Conservation (phyloP, 305 asterid genomes). For the Fraxinus greggii region DNA sequence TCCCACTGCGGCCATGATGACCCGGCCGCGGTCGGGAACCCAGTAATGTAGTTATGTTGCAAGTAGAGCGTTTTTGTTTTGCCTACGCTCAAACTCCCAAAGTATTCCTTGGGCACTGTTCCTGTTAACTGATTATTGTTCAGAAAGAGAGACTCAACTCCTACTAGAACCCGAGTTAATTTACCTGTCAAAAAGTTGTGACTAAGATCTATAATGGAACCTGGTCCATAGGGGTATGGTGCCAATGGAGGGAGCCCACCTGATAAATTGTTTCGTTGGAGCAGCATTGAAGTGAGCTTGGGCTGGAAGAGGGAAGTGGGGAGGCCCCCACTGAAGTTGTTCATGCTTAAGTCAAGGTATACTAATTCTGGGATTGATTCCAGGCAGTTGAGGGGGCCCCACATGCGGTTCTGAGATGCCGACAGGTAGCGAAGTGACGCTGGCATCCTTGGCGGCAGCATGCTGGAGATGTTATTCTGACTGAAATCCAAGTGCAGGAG, state of each 20-base stretch:
- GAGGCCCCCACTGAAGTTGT: constrained; percentile 62
- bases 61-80: constrained; percentile 55
- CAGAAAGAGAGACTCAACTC: constrained; percentile 59
- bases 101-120: constrained; percentile 59
- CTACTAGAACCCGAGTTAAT: constrained; percentile 36
- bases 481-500: constrained; percentile 67
- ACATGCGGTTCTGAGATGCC: constrained; percentile 42
- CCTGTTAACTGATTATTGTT: constrained; percentile 65
- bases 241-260: constrained; percentile 50
- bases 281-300: constrained; percentile 48
- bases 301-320: constrained; percentile 53
- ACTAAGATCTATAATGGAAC: constrained; percentile 66
- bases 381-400: constrained; percentile 55
- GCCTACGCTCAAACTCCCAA: constrained; percentile 43
- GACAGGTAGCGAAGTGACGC: constrained; percentile 60
- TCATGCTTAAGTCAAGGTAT: constrained; percentile 75
- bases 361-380: constrained; percentile 41
- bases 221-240: constrained; percentile 29
- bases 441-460: constrained; percentile 47
- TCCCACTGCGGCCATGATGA: constrained; percentile 40
- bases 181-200: constrained; percentile 65
- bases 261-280: constrained; percentile 86
- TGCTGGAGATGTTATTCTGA: constrained; percentile 44
- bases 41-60: constrained; percentile 71
- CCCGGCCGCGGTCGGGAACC: constrained; percentile 45